These are phyloP conservation scores for Anaeramoeba flamelloides DNA, from an alignment of 78 protist genomes.

Conservation along the genomic window DNA sequence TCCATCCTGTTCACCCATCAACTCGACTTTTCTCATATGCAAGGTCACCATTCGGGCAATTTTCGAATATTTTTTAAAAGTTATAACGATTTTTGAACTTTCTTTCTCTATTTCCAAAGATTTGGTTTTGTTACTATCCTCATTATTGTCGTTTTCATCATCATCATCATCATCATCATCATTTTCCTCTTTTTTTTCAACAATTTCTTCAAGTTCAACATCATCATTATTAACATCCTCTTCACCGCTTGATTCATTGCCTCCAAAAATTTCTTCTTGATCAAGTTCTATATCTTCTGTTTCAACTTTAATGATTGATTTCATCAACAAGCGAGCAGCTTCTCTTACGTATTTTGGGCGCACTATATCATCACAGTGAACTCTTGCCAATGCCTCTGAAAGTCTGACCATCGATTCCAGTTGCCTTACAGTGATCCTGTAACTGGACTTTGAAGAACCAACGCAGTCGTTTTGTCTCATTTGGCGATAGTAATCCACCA, in stretches of 20 bases:
- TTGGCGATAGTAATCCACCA: slow-evolving; percentile 6
- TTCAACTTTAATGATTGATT: background rate
- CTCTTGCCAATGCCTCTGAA: slow-evolving; percentile 70
- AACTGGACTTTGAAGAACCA: background rate
- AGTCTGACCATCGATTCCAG: slow-evolving; percentile 88
- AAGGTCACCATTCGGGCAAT: background rate
- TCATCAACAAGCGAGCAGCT: slow-evolving; percentile 1
- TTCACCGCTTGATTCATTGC: background rate
- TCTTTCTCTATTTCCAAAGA: background rate
- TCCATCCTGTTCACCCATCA: background rate
- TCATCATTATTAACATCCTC: no score
- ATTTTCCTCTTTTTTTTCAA: background rate
- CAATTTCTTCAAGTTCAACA: background rate
- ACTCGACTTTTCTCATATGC: background rate
- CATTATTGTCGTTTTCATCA: background rate
- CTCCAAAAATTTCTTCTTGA: background rate
- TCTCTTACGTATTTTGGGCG: background rate
- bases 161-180: background rate
- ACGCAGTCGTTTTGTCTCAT: slow-evolving; percentile 10
- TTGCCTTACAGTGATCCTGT: slow-evolving; percentile 89
- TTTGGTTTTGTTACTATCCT: background rate
- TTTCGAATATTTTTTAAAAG: background rate
- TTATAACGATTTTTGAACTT: background rate
- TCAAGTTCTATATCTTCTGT: background rate
- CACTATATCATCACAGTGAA: slow-evolving; percentile 29